These are phyloP conservation scores for Golubevia sp. DNA, from an alignment of 1,284 basidiomycete species.

Conservation along the genomic window DNA sequence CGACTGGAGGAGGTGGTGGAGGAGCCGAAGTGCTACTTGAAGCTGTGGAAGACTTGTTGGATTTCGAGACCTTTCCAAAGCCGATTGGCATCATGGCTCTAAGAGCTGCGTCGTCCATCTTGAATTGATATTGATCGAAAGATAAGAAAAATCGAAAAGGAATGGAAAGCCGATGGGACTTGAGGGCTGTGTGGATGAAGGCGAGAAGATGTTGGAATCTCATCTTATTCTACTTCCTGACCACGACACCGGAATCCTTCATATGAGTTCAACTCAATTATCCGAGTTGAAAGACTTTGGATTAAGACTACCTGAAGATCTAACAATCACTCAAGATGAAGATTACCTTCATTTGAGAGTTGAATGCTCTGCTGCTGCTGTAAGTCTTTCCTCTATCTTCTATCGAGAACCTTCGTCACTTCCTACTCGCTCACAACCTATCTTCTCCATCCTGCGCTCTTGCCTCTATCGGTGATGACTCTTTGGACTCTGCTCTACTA, in stretches of 20 bases:
- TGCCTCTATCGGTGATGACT: no score
- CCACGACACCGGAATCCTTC: not conserved
- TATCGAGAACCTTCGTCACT: no score
- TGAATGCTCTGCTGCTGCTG: no score
- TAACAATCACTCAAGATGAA: no score
- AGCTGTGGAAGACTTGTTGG: not conserved
- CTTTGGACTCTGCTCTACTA: no score
- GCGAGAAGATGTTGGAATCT: slow-evolving; percentile 10
- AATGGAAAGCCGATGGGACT: not conserved
- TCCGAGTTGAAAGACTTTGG: no score
- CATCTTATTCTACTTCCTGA: slow-evolving; percentile 8
- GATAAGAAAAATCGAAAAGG: not conserved
- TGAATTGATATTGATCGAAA: slow-evolving; percentile 5
- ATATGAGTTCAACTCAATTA: not conserved
- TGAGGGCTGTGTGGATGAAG: not conserved
- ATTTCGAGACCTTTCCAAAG: slow-evolving; percentile 30
- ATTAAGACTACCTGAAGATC: no score
- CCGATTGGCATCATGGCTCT: slow-evolving; percentile 51
- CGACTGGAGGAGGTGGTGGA: not conserved
- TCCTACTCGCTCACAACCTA: no score
- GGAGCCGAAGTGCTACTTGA: not conserved
- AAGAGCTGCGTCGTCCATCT: slow-evolving; percentile 53
- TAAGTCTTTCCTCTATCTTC: no score
- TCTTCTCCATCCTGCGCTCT: no score
- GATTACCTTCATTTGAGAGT: no score